Evolutionary conservation across 805 yeast species (phyloP), one percentile per base, ranked within the genome.

Genomic region (Starmerella geochares): DNA sequence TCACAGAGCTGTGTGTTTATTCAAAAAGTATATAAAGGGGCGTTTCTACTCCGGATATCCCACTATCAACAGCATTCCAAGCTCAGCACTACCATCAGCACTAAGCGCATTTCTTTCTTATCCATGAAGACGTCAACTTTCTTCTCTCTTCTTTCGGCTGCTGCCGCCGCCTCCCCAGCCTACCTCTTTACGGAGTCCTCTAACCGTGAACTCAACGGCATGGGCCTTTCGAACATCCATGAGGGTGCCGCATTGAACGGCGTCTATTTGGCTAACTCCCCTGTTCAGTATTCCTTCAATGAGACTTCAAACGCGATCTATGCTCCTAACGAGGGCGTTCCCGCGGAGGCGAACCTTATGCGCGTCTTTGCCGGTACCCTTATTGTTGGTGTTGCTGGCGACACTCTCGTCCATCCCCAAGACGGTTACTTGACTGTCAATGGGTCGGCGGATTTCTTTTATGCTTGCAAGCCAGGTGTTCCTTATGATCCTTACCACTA

Each of bases 161-260:
- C 29, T 3, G 42, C 29, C 10, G 20, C 29, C 20, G 42, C 42
- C 19, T 23, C 42, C 20, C 21, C 28, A n/a, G 42, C 29, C 6
- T 10, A 17, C 20, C 37, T 20, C 29, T 9, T 23, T 19, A 21
- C 47, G 14, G 28, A 31, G 31, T 21, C 38, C 9, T 31, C 41
- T n/a, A 35, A 35, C 41, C 24, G 28, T 1, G 47, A 21, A 16
- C 39, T 32, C 24, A 19, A 33, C 16, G 17, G 11, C 19, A 32
- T 21, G 32, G 35, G 25, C 8, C 33, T 44, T 4, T 9, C 31
- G 5, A n/a, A 17, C 25, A 3, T 44, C n/a, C 47, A 44, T 28
- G 47, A 44, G 41, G 47, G 47, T 17, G 47, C 47, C 16, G 47
- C 32, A 1, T 16, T 44, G 23, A 44, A 44, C 17, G 47, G 45